Conservation (phyloP, 352 stramenopile genomes). For the Plasmopara muralis region DNA sequence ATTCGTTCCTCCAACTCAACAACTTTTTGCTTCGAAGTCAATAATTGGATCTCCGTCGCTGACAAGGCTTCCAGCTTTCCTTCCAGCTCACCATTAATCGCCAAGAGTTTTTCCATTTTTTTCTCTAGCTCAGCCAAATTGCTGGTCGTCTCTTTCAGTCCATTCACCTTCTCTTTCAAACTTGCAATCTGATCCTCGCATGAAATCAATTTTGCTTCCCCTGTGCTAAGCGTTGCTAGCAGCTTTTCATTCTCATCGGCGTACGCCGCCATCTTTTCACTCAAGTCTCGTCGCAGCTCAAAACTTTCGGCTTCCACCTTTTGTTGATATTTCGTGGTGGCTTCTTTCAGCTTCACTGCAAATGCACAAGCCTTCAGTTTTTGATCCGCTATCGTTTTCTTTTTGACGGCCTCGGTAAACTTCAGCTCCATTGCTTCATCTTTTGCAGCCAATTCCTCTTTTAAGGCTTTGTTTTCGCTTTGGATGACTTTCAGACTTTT, state of each 20-base stretch:
- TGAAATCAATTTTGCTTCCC: conserved; percentile 18
- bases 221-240: conserved; percentile 9
- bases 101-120: conserved; percentile 16
- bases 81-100: conserved; percentile 2
- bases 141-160: conserved; percentile 4
- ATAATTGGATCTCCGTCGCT: too few relatives aligned
- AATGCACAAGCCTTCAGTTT: conserved; percentile 15
- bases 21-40: too few relatives aligned
- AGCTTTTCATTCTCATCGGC: conserved; percentile 26
- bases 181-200: conserved; percentile 20
- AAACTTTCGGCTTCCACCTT: conserved; percentile 30
- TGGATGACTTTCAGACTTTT: conserved; percentile 9
- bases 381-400: conserved; percentile 11
- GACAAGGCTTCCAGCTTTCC: too few relatives aligned
- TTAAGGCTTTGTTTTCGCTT: conserved; percentile 8
- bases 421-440: conserved; percentile 13
- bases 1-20: background rate
- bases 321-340: conserved; percentile 24
- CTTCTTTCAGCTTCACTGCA: conserved; percentile 21
- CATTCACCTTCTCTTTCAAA: conserved; percentile 16
- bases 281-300: conserved; percentile 30
- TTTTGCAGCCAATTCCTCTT: conserved; percentile 16
- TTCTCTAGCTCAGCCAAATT: conserved; percentile 10
- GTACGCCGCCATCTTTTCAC: conserved; percentile 28
- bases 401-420: conserved; percentile 17